Evolutionary conservation across 176 grass and related monocot genomes (phyloP), one percentile per base, ranked within the genome.

Genomic region (Musa beccarii): DNA sequence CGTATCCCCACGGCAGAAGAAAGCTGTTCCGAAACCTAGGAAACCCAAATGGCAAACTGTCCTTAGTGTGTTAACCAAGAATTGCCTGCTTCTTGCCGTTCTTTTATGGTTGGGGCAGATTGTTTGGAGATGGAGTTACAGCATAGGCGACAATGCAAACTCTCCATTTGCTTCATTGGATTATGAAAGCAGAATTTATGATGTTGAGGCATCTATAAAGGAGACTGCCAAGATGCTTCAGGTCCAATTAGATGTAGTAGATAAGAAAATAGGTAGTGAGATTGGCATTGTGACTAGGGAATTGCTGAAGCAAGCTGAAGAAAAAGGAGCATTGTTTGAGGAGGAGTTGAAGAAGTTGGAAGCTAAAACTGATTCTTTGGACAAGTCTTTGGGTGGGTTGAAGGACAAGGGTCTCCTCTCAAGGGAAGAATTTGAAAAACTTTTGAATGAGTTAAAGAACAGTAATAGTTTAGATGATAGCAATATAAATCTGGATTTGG

Each of bases 171-270:
- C 52, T 29, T 51, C 76, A 34, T 79, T 69, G 21, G 76, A 79
- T 3, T 57, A 79, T 28, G 80, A 76, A 67, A 75, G 79, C 7
- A 86, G 84, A 62, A 79, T 97, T 63, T 83, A 84, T 49, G 80
- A 83, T 26, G 78, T 91, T 51, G 90, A 93, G 78, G 84, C 86
- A 52, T 90, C 90, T 77, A 73, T 91, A 61, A 54, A 82, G 72
- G 85, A 79, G 76, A 51, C 88, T 9, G 72, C 81, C 53, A 81
- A 81, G 74, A 83, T 85, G 84, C 9, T 97, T n/a, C 90, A 93
- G 85, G n/a, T 87, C 63, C 90, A 97, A 74, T 75, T 97, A 81
- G 94, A 97, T 78, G 63, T 82, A 67, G 53, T 94, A 43, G 88
- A 99, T 78, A 83, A 84, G 83, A 99, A 92, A 88, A 86, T 99